Evolutionary conservation across 2,329 filamentous ascomycete species (phyloP).

Genomic region (Lojkania enalia): DNA sequence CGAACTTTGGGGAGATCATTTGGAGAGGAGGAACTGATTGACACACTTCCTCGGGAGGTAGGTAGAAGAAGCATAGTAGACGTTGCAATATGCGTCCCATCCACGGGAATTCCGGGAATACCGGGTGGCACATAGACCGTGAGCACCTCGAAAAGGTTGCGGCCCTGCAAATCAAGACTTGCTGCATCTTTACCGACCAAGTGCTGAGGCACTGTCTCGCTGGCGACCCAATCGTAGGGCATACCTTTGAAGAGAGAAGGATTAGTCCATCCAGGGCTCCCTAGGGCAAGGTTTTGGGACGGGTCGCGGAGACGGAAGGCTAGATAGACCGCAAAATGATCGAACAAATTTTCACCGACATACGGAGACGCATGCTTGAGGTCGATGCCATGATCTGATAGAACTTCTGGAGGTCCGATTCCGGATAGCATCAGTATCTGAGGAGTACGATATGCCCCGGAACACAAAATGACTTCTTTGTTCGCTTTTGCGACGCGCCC

Average conservation of each 20-base stretch:
- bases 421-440: constrained; percentile 26
- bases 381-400: constrained; percentile 55
- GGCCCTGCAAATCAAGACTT: no score
- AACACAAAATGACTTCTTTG: constrained; percentile 27
- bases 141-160: no score
- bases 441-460: constrained; percentile 26
- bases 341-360: constrained; percentile 65
- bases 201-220: constrained; percentile 6
- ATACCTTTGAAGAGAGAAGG: constrained; percentile 8
- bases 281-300: constrained; percentile 1
- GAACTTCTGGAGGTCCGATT: constrained; percentile 42
- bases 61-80: constrained; percentile 14
- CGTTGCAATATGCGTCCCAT: no score
- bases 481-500: constrained; percentile 4
- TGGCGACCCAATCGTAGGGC: constrained; percentile 9
- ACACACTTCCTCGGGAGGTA: constrained; percentile 20
- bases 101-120: no score
- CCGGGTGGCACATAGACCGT: no score
- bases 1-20: constrained; percentile 12
- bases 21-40: constrained; percentile 14
- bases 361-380: constrained; percentile 56
- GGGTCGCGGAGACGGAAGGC: constrained; percentile 4
- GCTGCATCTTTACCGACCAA: no score
- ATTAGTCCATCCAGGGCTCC: constrained; percentile 4
- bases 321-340: constrained; percentile 40